Percentiles rank a stretch among this genome's conserved stretches.
Conservation (phyloP, 345 rosid species). For the Populus alba region DNA sequence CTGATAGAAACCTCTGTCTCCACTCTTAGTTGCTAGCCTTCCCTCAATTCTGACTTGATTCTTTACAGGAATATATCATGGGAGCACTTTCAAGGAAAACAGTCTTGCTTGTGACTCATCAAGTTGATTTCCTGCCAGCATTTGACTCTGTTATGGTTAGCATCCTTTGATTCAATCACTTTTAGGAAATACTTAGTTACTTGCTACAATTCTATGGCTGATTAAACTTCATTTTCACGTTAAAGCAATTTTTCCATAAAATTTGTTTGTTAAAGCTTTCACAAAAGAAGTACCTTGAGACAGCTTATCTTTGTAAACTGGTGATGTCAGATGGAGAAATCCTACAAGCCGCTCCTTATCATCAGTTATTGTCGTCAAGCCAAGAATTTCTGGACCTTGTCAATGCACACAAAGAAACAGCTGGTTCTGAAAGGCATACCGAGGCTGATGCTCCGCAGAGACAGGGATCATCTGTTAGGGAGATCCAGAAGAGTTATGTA, state of each 20-base stretch:
- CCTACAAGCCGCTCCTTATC: constrained; percentile 65
- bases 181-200: not conserved
- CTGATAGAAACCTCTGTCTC: not conserved
- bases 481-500: constrained; percentile 53
- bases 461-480: constrained; percentile 31
- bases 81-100: constrained; percentile 73
- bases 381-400: constrained; percentile 79
- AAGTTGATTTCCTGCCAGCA: constrained; percentile 95
- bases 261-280: not conserved
- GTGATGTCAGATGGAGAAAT: constrained; percentile 90
- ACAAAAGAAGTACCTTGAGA: no score
- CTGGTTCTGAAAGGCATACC: constrained; percentile 66
- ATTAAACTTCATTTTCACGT: not conserved
- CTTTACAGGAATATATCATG: constrained; percentile 73
- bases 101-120: constrained; percentile 85
- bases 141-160: constrained; percentile 83
- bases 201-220: not conserved
- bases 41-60: constrained; percentile 22
- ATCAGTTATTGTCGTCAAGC: constrained; percentile 57
- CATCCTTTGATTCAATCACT: constrained; percentile 1
- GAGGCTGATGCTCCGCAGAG: constrained; percentile 39
- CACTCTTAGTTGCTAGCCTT: constrained; percentile 3
- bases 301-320: constrained; percentile 37
- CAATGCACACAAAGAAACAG: constrained; percentile 90
- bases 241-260: not conserved